Conservation (phyloP, 352 stramenopile species). For the Globisporangium recalcitrans region DNA sequence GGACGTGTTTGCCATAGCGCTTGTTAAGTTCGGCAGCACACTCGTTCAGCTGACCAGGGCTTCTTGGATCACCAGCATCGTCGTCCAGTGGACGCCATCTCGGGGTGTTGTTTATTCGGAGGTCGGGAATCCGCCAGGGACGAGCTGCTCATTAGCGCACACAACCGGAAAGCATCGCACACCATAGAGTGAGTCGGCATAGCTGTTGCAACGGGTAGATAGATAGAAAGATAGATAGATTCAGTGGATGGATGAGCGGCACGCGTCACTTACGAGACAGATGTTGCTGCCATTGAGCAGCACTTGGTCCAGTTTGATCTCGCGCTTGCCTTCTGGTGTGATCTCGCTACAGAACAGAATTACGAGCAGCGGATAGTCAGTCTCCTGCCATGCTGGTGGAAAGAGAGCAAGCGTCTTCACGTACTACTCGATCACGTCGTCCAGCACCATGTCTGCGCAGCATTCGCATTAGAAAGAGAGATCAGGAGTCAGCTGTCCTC, state of each 20-base stretch:
- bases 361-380: background rate
- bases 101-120: constrained; percentile 17
- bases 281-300: constrained; percentile 99
- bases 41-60: no score
- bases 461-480: constrained; percentile 3
- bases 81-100: background rate
- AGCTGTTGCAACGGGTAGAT: background rate
- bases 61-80: no score
- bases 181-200: background rate
- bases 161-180: background rate
- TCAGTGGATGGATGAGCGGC: background rate
- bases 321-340: constrained; percentile 81
- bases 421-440: constrained; percentile 94
- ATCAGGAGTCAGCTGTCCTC: background rate
- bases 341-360: constrained; percentile 51
- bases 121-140: constrained; percentile 69
- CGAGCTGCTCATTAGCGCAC: constrained; percentile 34
- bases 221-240: no score
- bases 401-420: constrained; percentile 19
- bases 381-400: background rate
- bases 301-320: constrained; percentile 91
- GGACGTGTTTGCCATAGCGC: no score
- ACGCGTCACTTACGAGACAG: constrained; percentile 63
- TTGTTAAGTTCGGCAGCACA: no score
- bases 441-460: constrained; percentile 85